phyloP scores from a whole-genome alignment of 2,329 filamentous ascomycete genomes.

The Alternaria ventricosa region DNA sequence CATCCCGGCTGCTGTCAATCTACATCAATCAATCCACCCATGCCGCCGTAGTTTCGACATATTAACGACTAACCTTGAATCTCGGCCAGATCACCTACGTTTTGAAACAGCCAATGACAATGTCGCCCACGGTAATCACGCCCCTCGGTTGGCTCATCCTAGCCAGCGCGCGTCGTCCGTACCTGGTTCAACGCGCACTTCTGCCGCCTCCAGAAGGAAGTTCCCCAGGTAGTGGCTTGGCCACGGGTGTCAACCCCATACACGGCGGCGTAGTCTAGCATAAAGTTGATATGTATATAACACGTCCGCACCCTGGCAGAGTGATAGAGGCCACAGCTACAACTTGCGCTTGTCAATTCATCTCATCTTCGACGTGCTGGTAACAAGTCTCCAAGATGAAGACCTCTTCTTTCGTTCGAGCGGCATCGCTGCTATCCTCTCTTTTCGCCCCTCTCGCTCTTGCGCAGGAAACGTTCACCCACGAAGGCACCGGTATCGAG shows the following conservation, averaged over 20 bases:
- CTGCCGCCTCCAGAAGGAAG: conserved; percentile 21
- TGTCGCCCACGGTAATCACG: conserved; percentile 34
- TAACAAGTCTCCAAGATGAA: conserved; percentile 42
- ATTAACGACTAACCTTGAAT: conserved; percentile 39
- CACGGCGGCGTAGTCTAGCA: conserved; percentile 24
- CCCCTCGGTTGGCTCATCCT: conserved; percentile 21
- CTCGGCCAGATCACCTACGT: conserved; percentile 27
- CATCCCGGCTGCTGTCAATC: conserved; percentile 43
- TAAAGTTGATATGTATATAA: conserved; percentile 42
- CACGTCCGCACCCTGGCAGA: conserved; percentile 24
- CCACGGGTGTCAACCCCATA: conserved; percentile 27
- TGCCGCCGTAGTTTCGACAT: conserved; percentile 31
- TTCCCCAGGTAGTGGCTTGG: conserved; percentile 29
- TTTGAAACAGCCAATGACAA: conserved; percentile 32
- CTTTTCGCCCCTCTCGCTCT: conserved; percentile 37
- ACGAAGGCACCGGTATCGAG: conserved; percentile 39
- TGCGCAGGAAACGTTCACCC: conserved; percentile 42
- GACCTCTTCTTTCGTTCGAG: conserved; percentile 40
- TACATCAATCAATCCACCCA: conserved; percentile 45
- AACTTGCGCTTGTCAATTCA: conserved; percentile 30
- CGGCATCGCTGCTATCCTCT: conserved; percentile 47
- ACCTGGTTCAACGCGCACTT: conserved; percentile 37
- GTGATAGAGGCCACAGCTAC: conserved; percentile 26
- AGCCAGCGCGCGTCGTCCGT: conserved; percentile 25
- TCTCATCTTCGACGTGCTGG: conserved; percentile 24